Conservation (phyloP, 306 rosid genomes). For the Ziziphus jujuba region DNA sequence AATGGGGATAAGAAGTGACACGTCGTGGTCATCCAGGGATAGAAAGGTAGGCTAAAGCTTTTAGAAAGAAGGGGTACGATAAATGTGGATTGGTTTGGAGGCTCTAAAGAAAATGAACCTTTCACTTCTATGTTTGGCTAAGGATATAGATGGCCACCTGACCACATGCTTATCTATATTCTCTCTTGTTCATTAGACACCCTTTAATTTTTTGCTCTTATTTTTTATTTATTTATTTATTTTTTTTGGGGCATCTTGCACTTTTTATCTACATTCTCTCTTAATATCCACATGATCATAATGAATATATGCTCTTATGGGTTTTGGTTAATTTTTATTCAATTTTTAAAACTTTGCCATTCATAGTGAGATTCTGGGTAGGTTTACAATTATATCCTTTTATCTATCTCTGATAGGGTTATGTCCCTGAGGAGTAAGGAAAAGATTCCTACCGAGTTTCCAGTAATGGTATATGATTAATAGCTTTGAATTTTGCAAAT, state of each 20-base stretch:
- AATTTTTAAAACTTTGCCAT: too few species aligned
- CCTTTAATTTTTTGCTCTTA: neutral
- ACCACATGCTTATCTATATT: conserved; percentile 54
- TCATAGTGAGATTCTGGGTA: too few species aligned
- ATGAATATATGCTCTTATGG: too few species aligned
- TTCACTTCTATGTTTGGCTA: conserved; percentile 22
- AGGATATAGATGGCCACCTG: conserved; percentile 11
- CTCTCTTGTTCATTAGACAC: conserved; percentile 48
- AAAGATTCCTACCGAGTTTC: too few species aligned
- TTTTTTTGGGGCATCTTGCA: conserved; percentile 20
- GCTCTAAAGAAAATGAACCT: conserved; percentile 21
- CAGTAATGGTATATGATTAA: too few species aligned
- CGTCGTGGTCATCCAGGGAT: neutral
- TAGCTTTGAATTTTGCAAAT: too few species aligned
- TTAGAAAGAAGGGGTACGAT: conserved; percentile 25
- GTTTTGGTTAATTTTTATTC: neutral
- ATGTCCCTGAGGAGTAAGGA: too few species aligned
- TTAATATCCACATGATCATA: too few species aligned
- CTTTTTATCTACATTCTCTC: neutral
- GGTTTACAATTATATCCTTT: too few species aligned
- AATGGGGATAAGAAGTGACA: conserved; percentile 26
- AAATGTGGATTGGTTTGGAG: conserved; percentile 40
- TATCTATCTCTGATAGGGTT: too few species aligned
- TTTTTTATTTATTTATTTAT: too few species aligned
- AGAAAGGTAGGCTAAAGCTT: neutral